Percentiles rank a stretch among this genome's conserved stretches.
Conservation (phyloP, 192 early-diverging fungal species). For the Rhizophlyctis rosea region DNA sequence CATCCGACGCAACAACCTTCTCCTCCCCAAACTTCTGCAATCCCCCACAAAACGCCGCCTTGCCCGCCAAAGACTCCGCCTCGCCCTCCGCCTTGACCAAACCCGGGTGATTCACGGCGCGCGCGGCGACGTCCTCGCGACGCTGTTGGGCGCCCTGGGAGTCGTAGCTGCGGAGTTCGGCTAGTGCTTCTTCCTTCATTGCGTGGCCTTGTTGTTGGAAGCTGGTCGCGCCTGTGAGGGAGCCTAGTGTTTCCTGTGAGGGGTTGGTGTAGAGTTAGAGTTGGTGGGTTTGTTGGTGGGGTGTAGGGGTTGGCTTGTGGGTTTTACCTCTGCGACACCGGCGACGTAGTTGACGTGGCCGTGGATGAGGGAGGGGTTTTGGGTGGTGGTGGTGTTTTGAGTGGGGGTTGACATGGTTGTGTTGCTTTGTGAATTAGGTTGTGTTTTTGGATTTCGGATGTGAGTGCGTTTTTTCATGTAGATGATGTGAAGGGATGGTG, state of each 20-base stretch:
- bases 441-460: too few species aligned
- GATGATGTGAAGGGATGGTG: too few species aligned
- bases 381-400: too few species aligned
- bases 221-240: neutral
- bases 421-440: too few species aligned
- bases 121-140: neutral
- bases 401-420: too few species aligned
- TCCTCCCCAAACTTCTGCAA: slow-evolving; percentile 10
- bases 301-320: neutral
- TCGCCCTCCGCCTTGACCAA: slow-evolving; percentile 5
- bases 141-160: neutral
- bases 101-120: neutral
- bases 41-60: neutral
- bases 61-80: slow-evolving; percentile 2
- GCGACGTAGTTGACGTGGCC: slow-evolving; percentile 12
- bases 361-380: too few species aligned
- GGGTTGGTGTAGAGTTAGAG: neutral
- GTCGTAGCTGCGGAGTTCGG: slow-evolving; percentile 7
- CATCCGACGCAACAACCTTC: neutral
- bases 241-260: slow-evolving; percentile 3
- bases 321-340: slow-evolving; percentile 6
- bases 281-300: neutral
- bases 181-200: neutral
- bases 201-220: neutral
- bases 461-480: too few species aligned